phyloP scores from a whole-genome alignment of 2,329 filamentous ascomycete genomes.

The Hirsutella thompsonii region DNA sequence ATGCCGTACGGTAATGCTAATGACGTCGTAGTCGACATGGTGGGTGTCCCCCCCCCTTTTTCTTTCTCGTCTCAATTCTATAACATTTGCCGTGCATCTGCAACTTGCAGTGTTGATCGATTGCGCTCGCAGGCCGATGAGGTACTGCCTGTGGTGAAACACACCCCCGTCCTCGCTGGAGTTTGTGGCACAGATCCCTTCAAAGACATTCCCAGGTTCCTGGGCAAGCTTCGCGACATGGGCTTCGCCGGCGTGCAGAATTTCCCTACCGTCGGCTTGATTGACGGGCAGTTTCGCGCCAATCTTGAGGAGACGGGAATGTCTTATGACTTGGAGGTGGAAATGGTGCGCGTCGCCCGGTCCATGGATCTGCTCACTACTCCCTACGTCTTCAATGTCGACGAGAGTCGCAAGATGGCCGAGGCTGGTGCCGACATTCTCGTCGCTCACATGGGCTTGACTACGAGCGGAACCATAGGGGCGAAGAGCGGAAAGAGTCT shows the following conservation, averaged over 20 bases:
- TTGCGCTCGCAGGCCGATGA: conserved; percentile 43
- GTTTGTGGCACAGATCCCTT: conserved; percentile 63
- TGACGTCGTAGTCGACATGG: conserved; percentile 57
- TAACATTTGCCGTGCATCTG: background rate
- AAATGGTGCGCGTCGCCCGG: conserved; percentile 49
- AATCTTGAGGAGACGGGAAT: conserved; percentile 63
- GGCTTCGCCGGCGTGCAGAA: conserved; percentile 62
- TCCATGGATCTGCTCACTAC: conserved; percentile 51
- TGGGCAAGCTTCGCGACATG: conserved; percentile 43
- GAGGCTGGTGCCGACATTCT: conserved; percentile 52
- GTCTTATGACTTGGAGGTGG: conserved; percentile 54
- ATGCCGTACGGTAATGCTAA: conserved; percentile 65
- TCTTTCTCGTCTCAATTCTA: too few species aligned
- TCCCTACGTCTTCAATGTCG: conserved; percentile 54
- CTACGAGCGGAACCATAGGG: conserved; percentile 51
- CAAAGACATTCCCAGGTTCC: conserved; percentile 45
- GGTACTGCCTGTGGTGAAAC: conserved; percentile 50
- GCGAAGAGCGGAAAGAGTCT: conserved; percentile 46
- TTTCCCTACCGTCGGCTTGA: conserved; percentile 59
- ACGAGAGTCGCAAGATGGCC: conserved; percentile 50
- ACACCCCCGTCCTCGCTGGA: conserved; percentile 55
- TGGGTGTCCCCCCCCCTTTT: conserved; percentile 9
- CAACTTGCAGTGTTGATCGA: background rate
- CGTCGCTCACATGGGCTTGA: conserved; percentile 57
- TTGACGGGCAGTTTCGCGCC: conserved; percentile 53